phyloP scores from a whole-genome alignment of 1,139 yeast genomes.

The Pichia sp. region DNA sequence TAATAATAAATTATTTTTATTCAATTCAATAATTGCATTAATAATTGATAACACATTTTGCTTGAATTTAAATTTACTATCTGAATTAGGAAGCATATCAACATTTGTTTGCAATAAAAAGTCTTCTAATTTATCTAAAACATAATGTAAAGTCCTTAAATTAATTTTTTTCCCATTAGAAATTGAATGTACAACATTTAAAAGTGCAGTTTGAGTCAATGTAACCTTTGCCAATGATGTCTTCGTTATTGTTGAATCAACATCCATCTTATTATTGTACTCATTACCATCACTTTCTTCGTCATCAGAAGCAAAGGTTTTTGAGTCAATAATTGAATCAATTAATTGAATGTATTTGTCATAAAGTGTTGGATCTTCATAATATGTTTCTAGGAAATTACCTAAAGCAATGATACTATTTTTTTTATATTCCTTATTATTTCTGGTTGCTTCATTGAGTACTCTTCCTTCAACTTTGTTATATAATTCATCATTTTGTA shows the following conservation, averaged over 20 bases:
- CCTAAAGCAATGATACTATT: conserved; percentile 47
- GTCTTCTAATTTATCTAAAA: neutral
- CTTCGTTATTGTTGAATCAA: neutral
- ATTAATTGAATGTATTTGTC: conserved; percentile 38
- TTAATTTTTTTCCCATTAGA: conserved; percentile 8
- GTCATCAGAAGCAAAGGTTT: conserved; percentile 25
- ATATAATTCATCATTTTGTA: conserved; percentile 28
- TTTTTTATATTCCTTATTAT: conserved; percentile 58
- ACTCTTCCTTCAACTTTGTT: conserved; percentile 40
- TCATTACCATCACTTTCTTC: conserved; percentile 22
- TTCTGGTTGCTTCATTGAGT: conserved; percentile 57
- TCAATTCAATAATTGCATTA: conserved; percentile 4
- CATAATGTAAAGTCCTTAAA: conserved; percentile 5
- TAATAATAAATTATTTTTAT: neutral
- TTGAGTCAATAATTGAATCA: conserved; percentile 28
- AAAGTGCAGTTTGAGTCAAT: conserved; percentile 1
- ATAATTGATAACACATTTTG: conserved; percentile 5
- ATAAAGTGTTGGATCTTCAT: conserved; percentile 34
- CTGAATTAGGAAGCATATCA: conserved; percentile 12
- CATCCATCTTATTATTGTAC: conserved; percentile 1
- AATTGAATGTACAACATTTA: conserved; percentile 8
- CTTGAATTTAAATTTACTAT: conserved; percentile 13
- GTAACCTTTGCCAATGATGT: neutral
- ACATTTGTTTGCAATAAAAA: conserved; percentile 6
- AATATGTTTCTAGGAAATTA: conserved; percentile 40